Conservation (phyloP, 768 basidiomycete species). For the Lyophyllum atratum region DNA sequence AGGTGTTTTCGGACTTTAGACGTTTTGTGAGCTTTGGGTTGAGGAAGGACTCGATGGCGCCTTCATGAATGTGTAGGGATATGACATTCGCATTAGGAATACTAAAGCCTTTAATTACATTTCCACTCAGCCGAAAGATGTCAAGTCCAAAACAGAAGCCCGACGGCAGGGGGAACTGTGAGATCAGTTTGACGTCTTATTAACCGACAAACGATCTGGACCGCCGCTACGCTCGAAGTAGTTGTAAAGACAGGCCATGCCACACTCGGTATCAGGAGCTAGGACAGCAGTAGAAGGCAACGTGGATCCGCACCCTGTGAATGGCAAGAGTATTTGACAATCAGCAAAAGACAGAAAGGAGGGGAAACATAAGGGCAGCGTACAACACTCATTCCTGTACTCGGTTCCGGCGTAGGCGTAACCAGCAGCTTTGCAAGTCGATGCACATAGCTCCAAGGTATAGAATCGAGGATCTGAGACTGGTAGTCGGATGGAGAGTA, state of each 20-base stretch:
- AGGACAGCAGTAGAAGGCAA: not conserved
- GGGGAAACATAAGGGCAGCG: not conserved
- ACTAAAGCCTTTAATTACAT: not conserved
- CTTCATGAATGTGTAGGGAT: conserved; percentile 16
- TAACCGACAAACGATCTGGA: not conserved
- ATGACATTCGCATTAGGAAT: not conserved
- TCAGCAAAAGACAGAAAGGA: no score
- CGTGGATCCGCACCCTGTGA: not conserved
- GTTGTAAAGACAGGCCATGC: conserved; percentile 1
- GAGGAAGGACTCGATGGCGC: conserved; percentile 59
- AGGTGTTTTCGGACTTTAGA: conserved; percentile 87
- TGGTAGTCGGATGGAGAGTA: not conserved
- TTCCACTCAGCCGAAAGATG: no score
- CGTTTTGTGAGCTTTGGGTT: conserved; percentile 89
- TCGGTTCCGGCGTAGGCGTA: conserved; percentile 7
- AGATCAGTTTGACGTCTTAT: not conserved
- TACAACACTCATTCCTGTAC: conserved; percentile 12
- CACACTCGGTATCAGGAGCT: not conserved
- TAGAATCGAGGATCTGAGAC: conserved; percentile 4
- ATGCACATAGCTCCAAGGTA: conserved; percentile 9
- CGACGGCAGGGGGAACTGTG: not conserved
- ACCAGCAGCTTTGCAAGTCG: conserved; percentile 6
- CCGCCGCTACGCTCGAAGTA: not conserved
- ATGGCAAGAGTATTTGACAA: not conserved
- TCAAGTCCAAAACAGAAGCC: no score